phyloP scores from a whole-genome alignment of 306 rosid genomes.

The Quercus agrifolia region DNA sequence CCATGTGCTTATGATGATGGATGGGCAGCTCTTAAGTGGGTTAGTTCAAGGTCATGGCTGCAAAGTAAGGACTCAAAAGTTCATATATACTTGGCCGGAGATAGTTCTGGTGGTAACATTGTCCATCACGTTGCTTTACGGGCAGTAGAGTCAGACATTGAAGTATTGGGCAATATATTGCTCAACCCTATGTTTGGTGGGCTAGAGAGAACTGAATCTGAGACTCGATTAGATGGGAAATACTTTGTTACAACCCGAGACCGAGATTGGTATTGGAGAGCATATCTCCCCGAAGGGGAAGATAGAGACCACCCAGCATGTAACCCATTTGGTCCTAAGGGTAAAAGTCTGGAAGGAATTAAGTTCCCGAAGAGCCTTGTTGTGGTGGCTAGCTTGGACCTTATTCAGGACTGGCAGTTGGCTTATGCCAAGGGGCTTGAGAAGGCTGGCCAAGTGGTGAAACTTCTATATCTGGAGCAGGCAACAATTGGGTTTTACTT shows the following conservation, averaged over 20 bases:
- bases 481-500: constrained; percentile 93
- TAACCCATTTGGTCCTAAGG: constrained; percentile 88
- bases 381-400: constrained; percentile 96
- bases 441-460: constrained; percentile 64
- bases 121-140: constrained; percentile 82
- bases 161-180: constrained; percentile 74
- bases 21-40: constrained; percentile 85
- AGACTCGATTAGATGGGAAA: constrained; percentile 73
- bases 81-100: constrained; percentile 80
- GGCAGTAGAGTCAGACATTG: constrained; percentile 66
- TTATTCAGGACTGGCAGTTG: constrained; percentile 93
- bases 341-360: constrained; percentile 53
- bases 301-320: constrained; percentile 95
- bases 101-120: constrained; percentile 98
- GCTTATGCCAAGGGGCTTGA: constrained; percentile 84
- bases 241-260: constrained; percentile 81
- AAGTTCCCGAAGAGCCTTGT: constrained; percentile 88
- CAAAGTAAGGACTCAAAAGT: constrained; percentile 78
- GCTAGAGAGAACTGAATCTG: constrained; percentile 72
- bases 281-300: constrained; percentile 93
- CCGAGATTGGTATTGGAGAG: constrained; percentile 99
- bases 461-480: constrained; percentile 69
- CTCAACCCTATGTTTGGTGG: constrained; percentile 98
- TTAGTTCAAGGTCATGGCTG: constrained; percentile 76
- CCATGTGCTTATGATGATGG: constrained; percentile 99